Evolutionary conservation across 108 stramenopile species (phyloP).

Genomic region (Nitzschia sp.): DNA sequence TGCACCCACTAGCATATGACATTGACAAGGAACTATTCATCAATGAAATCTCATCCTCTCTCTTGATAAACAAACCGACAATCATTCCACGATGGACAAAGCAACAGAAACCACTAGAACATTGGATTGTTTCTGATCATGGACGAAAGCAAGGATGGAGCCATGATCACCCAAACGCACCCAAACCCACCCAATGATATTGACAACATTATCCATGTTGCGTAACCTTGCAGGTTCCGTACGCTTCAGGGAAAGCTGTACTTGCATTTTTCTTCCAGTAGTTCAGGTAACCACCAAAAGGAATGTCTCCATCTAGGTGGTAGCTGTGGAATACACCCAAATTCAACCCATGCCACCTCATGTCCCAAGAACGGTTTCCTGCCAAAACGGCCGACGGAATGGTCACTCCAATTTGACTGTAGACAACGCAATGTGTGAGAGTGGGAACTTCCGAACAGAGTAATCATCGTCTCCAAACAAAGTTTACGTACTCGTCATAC

Average conservation of each 20-base stretch:
- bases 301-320: constrained; percentile 22
- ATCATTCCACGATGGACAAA: no score
- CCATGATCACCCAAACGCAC: no score
- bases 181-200: no score
- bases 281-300: constrained; percentile 14
- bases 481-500: constrained; percentile 35
- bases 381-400: constrained; percentile 42
- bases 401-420: constrained; percentile 40
- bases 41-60: no score
- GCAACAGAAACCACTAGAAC: no score
- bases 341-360: constrained; percentile 24
- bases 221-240: constrained; percentile 15
- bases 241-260: constrained; percentile 29
- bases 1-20: no score
- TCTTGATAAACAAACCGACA: no score
- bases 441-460: background rate
- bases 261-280: constrained; percentile 24
- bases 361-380: constrained; percentile 22
- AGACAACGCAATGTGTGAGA: background rate
- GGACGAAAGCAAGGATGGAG: no score
- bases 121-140: no score
- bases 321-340: constrained; percentile 37
- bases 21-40: no score
- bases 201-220: constrained; percentile 4
- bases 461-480: background rate